Evolutionary conservation across 345 rosid species (phyloP).

Genomic region (Salix brachista): DNA sequence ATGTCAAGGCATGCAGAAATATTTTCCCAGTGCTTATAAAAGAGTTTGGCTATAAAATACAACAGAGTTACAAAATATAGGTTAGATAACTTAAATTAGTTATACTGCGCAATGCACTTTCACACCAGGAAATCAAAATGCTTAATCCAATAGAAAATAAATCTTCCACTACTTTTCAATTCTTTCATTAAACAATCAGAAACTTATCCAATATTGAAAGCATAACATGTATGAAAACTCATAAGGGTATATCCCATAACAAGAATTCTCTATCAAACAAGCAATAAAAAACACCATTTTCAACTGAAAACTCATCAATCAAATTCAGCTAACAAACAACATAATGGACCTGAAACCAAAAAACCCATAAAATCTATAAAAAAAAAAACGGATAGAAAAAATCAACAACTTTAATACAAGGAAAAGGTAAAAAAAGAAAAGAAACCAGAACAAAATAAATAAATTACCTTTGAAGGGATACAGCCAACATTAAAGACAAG

Average conservation of each 20-base stretch:
- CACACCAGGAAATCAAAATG: neutral
- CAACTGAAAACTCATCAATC: neutral
- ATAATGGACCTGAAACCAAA: neutral
- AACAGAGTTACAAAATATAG: neutral
- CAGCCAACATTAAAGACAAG: conserved; percentile 99
- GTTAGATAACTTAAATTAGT: neutral
- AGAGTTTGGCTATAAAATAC: neutral
- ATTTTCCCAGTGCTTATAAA: neutral
- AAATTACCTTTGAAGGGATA: conserved; percentile 89
- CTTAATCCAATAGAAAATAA: neutral
- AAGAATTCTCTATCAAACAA: neutral
- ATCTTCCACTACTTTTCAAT: neutral
- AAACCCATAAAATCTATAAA: neutral
- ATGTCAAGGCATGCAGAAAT: conserved; percentile 1
- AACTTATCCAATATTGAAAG: neutral
- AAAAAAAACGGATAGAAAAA: neutral
- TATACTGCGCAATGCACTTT: neutral
- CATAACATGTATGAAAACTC: neutral
- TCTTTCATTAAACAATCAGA: neutral
- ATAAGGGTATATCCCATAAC: neutral
- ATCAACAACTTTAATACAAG: neutral
- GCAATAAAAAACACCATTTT: neutral
- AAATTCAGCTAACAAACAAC: neutral
- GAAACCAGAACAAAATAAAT: neutral
- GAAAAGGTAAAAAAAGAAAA: neutral